Percentiles rank a stretch among this genome's conserved stretches.
These are phyloP conservation scores for Hymenotorrendiella dingleyae DNA, from an alignment of 2,329 filamentous ascomycete species.

Conservation along the genomic window DNA sequence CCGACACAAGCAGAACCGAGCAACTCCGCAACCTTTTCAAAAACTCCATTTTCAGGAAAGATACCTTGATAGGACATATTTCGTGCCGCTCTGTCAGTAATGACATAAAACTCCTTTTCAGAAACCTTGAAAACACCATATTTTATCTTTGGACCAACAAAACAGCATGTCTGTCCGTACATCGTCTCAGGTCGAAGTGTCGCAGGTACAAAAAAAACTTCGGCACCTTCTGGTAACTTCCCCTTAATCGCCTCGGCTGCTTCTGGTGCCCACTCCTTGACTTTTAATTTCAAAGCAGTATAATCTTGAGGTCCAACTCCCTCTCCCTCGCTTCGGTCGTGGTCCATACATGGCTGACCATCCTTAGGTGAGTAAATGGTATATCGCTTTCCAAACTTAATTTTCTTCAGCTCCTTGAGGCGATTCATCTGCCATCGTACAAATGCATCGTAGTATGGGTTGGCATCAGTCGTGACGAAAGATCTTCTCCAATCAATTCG, in stretches of 20 bases:
- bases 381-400: constrained; percentile 88
- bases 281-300: constrained; percentile 83
- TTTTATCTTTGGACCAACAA: constrained; percentile 81
- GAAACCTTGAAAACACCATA: constrained; percentile 84
- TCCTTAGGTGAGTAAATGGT: constrained; percentile 92
- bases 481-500: constrained; percentile 90
- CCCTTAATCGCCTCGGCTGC: constrained; percentile 66
- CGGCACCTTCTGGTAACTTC: constrained; percentile 72
- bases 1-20: constrained; percentile 77
- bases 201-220: constrained; percentile 84
- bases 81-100: constrained; percentile 75
- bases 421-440: constrained; percentile 97
- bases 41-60: constrained; percentile 70
- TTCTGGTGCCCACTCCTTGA: constrained; percentile 79
- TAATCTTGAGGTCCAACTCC: constrained; percentile 86
- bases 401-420: constrained; percentile 82
- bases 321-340: constrained; percentile 76
- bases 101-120: constrained; percentile 74
- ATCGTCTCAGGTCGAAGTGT: constrained; percentile 95
- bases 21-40: constrained; percentile 69
- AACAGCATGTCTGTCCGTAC: constrained; percentile 97
- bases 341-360: constrained; percentile 81
- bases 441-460: constrained; percentile 94
- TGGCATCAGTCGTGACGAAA: constrained; percentile 92
- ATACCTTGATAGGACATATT: constrained; percentile 96